Percentiles rank a stretch among this genome's conserved stretches.
These are phyloP conservation scores for Neckera pumila DNA, from an alignment of 225 moss, liverwort and hornwort species.

Conservation along the genomic window DNA sequence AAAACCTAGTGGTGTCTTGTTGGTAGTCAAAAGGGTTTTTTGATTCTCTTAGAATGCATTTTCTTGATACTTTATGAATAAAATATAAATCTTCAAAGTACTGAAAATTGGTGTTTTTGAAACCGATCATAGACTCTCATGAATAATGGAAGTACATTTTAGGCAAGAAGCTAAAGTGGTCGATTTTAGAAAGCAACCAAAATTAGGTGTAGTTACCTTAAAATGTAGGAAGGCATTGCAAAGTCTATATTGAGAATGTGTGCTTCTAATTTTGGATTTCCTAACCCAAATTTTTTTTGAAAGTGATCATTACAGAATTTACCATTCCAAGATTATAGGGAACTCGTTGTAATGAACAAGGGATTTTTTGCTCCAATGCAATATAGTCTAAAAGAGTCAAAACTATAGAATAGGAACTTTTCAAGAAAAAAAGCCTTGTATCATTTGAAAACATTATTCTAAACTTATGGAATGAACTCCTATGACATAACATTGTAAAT, in stretches of 20 bases:
- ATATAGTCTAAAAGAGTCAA: background rate
- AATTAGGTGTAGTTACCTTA: background rate
- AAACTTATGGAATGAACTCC: accelerated
- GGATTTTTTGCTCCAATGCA: accelerated
- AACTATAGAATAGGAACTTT: background rate
- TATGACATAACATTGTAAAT: background rate
- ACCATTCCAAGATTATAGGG: background rate
- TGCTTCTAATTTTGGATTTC: accelerated
- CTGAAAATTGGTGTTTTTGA: background rate
- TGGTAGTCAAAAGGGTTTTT: background rate
- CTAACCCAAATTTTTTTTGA: background rate
- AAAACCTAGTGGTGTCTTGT: too few relatives aligned
- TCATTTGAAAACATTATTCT: accelerated
- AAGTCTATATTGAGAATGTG: background rate
- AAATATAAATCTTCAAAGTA: accelerated
- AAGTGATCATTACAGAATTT: background rate
- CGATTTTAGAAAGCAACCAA: accelerated
- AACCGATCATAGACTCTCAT: background rate
- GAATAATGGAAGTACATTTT: background rate
- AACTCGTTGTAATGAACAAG: too few relatives aligned
- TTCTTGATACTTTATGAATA: background rate
- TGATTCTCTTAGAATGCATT: too few relatives aligned
- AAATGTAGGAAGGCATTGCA: background rate
- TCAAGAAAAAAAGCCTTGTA: accelerated
- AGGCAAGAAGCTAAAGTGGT: background rate